Conservation (phyloP, 2,329 filamentous ascomycete genomes). For the Aspergillus arachidicola region DNA sequence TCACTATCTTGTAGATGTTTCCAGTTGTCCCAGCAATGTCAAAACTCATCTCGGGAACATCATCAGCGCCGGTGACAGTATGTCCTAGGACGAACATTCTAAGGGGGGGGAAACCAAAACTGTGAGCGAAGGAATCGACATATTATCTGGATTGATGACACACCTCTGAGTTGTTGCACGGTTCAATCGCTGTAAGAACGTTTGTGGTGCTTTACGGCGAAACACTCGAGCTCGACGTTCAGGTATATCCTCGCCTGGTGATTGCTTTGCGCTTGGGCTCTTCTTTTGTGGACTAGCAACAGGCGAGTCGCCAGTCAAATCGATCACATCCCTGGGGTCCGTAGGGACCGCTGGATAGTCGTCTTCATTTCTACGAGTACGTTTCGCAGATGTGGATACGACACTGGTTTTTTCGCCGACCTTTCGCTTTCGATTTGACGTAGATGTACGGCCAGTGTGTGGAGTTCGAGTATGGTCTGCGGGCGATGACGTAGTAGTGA, state of each 20-base stretch:
- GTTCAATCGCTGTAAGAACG: slow-evolving; percentile 50
- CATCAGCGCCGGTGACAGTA: slow-evolving; percentile 45
- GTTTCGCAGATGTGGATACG: slow-evolving; percentile 7
- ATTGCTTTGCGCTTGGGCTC: slow-evolving; percentile 15
- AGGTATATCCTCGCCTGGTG: slow-evolving; percentile 16
- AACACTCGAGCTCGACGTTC: slow-evolving; percentile 47
- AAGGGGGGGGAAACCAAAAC: neutral
- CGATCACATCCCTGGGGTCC: slow-evolving; percentile 14
- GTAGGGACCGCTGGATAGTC: neutral
- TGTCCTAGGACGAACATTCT: slow-evolving; percentile 62
- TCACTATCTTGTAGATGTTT: slow-evolving; percentile 62
- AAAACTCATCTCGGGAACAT: slow-evolving; percentile 54
- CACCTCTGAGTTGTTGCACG: slow-evolving; percentile 54
- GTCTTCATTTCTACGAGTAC: neutral
- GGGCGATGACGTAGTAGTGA: neutral
- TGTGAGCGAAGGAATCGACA: slow-evolving; percentile 5
- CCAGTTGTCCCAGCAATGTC: slow-evolving; percentile 63
- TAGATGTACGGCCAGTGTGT: neutral
- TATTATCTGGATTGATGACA: neutral
- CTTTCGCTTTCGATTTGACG: slow-evolving; percentile 22
- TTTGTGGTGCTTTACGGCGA: slow-evolving; percentile 46
- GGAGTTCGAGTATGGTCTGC: neutral
- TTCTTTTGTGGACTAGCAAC: slow-evolving; percentile 13
- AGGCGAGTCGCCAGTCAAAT: slow-evolving; percentile 19
- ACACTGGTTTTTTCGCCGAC: neutral